These are phyloP conservation scores for Mucor plumbeus DNA, from an alignment of 371 early-diverging fungal genomes.

Conservation along the genomic window DNA sequence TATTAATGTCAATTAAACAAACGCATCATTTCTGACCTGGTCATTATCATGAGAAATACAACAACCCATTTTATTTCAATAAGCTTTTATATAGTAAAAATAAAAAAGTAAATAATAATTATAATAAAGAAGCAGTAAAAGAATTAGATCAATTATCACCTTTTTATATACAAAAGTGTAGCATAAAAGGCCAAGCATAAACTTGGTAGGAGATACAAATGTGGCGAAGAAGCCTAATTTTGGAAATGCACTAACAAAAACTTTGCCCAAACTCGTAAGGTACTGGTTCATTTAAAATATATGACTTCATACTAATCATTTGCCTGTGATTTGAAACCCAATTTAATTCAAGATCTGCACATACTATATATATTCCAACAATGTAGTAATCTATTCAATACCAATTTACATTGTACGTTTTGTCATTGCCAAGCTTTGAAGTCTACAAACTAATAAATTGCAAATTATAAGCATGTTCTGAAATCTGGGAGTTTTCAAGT, in stretches of 20 bases:
- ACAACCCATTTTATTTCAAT: constrained; percentile 23
- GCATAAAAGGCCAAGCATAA: constrained; percentile 1
- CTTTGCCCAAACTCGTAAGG: background rate
- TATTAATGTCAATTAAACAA: background rate
- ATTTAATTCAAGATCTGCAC: too few species aligned
- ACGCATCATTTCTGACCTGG: background rate
- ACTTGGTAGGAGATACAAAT: constrained; percentile 1
- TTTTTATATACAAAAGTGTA: background rate
- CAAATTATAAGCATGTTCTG: too few species aligned
- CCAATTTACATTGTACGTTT: too few species aligned
- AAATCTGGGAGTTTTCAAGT: too few species aligned
- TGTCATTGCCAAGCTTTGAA: too few species aligned
- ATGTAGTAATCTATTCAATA: too few species aligned
- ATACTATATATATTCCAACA: background rate
- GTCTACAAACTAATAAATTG: too few species aligned
- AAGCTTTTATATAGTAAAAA: background rate
- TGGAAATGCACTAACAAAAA: constrained; percentile 5
- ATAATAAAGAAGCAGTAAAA: background rate
- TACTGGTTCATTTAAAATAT: too few species aligned
- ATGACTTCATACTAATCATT: too few species aligned
- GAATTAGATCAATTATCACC: background rate
- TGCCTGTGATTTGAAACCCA: too few species aligned
- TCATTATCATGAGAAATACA: constrained; percentile 29
- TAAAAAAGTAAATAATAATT: background rate
- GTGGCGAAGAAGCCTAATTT: constrained; percentile 2